Evolutionary conservation across 2,329 filamentous ascomycete species (phyloP), one percentile per base, ranked within the genome.

Genomic region (Trichocomaceae sp.): DNA sequence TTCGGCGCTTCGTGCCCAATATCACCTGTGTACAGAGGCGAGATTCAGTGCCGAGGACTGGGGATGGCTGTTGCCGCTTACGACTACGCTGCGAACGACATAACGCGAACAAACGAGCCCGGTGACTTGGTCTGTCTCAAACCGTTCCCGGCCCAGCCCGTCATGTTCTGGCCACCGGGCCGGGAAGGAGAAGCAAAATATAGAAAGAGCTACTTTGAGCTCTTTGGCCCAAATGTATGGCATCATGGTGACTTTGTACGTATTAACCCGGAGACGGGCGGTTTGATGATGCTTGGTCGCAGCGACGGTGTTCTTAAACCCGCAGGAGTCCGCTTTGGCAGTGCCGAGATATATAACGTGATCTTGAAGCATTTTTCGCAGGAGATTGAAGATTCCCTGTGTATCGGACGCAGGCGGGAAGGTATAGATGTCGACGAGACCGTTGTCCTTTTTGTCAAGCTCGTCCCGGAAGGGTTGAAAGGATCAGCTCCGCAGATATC

Each of bases 271-370:
- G 65, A 74, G 15, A 93, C 88, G 0, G 85, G 88, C 12, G 89
- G 90, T 0, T 74, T 97, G 9, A 79, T 90, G 61, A 97, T 97
- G 92, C 80, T 97, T 0, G 92, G 93, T 2, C 82, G 92, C 23
- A 93, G 87, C 50, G 92, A 99, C 64, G 93, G 93, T 3, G 88
- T 97, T 5, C 75, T 99, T 13, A 99, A 99, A 68, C 93, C 93
- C 0, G 83, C 86, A 0, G 93, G 93, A 2, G 90, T 99, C 17
- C 79, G 92, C 0, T 97, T 99, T 66, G 92, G 92, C 4, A 90
- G 85, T 31, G 90, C 92, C 0, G 93, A 99, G 75, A 96, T 99
- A 19, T 97, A 97, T 72, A 96, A 96, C 67, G 79, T 96, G n/a
- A 75, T 97, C 26, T 82, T 93, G 1, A 84, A 88, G 61, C 87